Conservation (phyloP, 805 yeast genomes). For the Suhomyces faveliae region DNA sequence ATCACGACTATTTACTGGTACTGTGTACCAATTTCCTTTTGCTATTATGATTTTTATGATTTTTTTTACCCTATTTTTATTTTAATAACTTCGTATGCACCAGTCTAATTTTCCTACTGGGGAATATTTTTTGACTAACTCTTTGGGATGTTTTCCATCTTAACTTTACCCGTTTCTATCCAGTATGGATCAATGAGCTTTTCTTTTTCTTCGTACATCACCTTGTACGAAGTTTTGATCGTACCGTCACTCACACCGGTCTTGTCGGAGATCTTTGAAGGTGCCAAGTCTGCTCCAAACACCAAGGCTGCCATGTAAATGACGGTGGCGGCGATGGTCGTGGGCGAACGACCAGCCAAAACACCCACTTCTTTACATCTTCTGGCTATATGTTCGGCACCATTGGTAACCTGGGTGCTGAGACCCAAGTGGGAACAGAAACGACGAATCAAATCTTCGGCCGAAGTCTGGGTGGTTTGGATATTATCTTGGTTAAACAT, state of each 20-base stretch:
- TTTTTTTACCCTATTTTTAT: no score
- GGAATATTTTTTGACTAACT: slow-evolving; percentile 15
- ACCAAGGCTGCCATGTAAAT: slow-evolving; percentile 90
- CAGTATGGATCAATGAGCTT: slow-evolving; percentile 72
- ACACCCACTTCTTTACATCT: slow-evolving; percentile 89
- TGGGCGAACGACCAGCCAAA: slow-evolving; percentile 94
- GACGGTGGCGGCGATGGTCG: slow-evolving; percentile 96
- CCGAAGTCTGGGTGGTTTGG: slow-evolving; percentile 80
- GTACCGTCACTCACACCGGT: slow-evolving; percentile 98
- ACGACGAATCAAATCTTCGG: slow-evolving; percentile 92
- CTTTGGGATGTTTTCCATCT: slow-evolving; percentile 44
- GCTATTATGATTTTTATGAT: no score
- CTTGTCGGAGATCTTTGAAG: slow-evolving; percentile 81
- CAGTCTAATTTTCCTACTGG: no score
- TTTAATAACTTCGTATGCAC: no score
- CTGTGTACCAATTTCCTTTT: no score
- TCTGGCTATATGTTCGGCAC: slow-evolving; percentile 90
- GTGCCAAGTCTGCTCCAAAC: slow-evolving; percentile 74
- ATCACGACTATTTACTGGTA: no score
- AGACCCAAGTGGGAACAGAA: slow-evolving; percentile 94
- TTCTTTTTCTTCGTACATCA: slow-evolving; percentile 67
- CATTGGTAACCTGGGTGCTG: slow-evolving; percentile 77
- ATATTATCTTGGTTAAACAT: slow-evolving; percentile 48
- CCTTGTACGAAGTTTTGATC: slow-evolving; percentile 86
- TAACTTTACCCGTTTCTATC: slow-evolving; percentile 66